Evolutionary conservation across 2,329 filamentous ascomycete genomes (phyloP).

Genomic region (Colletotrichum theobromicola): DNA sequence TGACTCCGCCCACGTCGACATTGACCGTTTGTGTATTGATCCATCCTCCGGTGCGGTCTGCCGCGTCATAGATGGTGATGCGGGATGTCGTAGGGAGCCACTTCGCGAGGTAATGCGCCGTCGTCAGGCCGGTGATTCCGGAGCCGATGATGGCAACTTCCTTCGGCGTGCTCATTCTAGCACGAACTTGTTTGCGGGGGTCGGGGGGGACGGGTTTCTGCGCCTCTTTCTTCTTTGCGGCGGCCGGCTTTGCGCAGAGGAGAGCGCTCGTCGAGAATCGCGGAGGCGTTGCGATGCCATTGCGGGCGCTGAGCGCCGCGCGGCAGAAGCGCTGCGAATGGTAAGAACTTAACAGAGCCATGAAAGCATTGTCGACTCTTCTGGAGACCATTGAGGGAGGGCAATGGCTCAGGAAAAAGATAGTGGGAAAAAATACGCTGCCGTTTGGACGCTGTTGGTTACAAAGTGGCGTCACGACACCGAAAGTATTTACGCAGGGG

Average conservation of each 20-base stretch:
- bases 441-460: not conserved
- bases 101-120: conserved; percentile 77
- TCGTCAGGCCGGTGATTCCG: conserved; percentile 81
- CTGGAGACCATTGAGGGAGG: not conserved
- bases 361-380: conserved; percentile 5
- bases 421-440: not conserved
- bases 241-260: not conserved
- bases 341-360: conserved; percentile 16
- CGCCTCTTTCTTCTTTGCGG: not conserved
- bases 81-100: conserved; percentile 66
- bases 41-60: conserved; percentile 80
- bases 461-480: conserved; percentile 9
- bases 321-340: conserved; percentile 16
- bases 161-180: conserved; percentile 23
- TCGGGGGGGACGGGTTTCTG: not conserved
- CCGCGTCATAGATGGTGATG: conserved; percentile 83
- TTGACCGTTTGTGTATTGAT: conserved; percentile 70
- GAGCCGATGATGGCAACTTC: conserved; percentile 75
- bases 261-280: not conserved
- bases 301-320: not conserved
- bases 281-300: not conserved
- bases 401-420: not conserved
- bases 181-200: not conserved
- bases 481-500: not conserved
- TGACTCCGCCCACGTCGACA: conserved; percentile 60